Evolutionary conservation across 2,329 filamentous ascomycete genomes (phyloP).

Genomic region (Ophiostoma sp.): DNA sequence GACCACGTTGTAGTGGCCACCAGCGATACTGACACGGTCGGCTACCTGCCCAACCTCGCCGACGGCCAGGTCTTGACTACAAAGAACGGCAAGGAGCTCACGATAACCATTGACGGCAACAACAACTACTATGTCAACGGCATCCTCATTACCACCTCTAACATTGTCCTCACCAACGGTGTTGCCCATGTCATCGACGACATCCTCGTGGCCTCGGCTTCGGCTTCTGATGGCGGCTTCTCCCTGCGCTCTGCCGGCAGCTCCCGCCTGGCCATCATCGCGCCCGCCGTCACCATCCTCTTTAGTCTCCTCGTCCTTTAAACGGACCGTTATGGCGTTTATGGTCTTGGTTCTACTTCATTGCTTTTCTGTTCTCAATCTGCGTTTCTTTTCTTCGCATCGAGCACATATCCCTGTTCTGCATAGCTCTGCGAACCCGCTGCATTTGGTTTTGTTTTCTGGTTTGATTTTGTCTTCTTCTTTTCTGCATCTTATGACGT

Average conservation of each 20-base stretch:
- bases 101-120: slow-evolving; percentile 22
- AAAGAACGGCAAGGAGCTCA: slow-evolving; percentile 22
- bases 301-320: slow-evolving; percentile 13
- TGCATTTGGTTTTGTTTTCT: neutral
- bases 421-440: slow-evolving; percentile 11
- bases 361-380: neutral
- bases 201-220: slow-evolving; percentile 21
- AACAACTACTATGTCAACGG: slow-evolving; percentile 25
- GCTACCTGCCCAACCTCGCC: slow-evolving; percentile 23
- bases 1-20: slow-evolving; percentile 21
- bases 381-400: neutral
- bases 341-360: neutral
- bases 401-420: slow-evolving; percentile 11
- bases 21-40: slow-evolving; percentile 7
- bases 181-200: slow-evolving; percentile 23
- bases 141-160: slow-evolving; percentile 22
- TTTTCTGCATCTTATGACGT: neutral
- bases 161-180: slow-evolving; percentile 24
- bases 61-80: slow-evolving; percentile 24
- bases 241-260: slow-evolving; percentile 4
- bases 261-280: neutral
- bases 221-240: slow-evolving; percentile 15
- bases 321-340: neutral
- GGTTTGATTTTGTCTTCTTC: neutral
- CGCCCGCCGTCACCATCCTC: slow-evolving; percentile 14